Evolutionary conservation across 2,329 filamentous ascomycete species (phyloP), one percentile per base, ranked within the genome.

Genomic region (Colletotrichum camelliae): DNA sequence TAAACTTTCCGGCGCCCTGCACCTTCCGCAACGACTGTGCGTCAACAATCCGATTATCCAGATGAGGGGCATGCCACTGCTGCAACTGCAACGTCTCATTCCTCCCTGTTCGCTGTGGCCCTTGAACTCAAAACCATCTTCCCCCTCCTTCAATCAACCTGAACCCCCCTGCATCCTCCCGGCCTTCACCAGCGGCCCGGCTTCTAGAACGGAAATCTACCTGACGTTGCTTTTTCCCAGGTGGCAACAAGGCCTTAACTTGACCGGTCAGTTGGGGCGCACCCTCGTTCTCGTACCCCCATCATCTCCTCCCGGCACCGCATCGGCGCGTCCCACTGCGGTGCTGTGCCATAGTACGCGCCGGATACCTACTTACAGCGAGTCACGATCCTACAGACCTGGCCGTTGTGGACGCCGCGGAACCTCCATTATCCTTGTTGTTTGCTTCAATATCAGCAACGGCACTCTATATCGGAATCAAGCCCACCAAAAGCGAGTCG

Each of bases 161-260:
- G n/a, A 18, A 6, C 9, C 39, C 31, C 55, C n/a, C 55, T 67
- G 62, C 27, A 27, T 55, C 39, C 21, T 33, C 55, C 39, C 31
- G 12, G 24, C 62, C 24, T 15, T 60, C 68, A 62, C 24, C 68
- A 24, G 12, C 62, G 66, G 70, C 70, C 65, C 65, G 60, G 43
- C 74, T 76, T 76, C 74, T 74, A 76, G 74, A 74, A 76, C 33
- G 55, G 52, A 61, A 67, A 43, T 39, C 21, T 21, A 12, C 29
- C 16, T 37, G 24, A 64, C n/a, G 4, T 27, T 67, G 58, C n/a
- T 43, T 72, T 75, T 58, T 67, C 12, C 48, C 24, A 9, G 29
- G 37, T 58, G 27, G 31, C 35, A 29, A 64, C 70, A 27, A 58
- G 33, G 58, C 33, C 72, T 65, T 27, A 13, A 61, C n/a, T 39